Evolutionary conservation across 306 rosid genomes (phyloP).

Genomic region (Cucumis hystrix): DNA sequence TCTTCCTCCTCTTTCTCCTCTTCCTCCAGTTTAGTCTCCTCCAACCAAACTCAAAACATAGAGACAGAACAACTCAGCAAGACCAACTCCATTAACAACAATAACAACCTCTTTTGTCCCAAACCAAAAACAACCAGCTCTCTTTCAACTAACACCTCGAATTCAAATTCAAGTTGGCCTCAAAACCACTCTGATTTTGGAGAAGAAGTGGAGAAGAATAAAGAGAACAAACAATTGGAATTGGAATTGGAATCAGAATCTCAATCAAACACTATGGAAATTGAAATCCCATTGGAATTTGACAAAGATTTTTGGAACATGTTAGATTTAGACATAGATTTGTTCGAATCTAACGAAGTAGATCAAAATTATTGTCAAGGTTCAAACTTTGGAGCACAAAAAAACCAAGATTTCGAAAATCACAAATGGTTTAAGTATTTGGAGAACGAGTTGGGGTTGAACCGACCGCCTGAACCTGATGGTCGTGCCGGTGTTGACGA

Average conservation of each 20-base stretch:
- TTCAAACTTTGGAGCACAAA: conserved; percentile 13
- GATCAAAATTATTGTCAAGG: neutral
- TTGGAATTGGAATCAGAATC: conserved; percentile 10
- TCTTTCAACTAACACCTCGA: neutral
- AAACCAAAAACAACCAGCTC: conserved; percentile 14
- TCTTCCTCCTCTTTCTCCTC: conserved; percentile 58
- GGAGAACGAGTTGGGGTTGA: conserved; percentile 50
- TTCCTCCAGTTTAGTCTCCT: conserved; percentile 18
- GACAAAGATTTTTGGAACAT: conserved; percentile 62
- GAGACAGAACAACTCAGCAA: neutral
- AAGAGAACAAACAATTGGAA: neutral
- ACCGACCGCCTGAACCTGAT: neutral
- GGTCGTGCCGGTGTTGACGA: conserved; percentile 10
- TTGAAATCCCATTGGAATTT: conserved; percentile 26
- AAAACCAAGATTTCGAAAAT: conserved; percentile 14
- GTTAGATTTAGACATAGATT: conserved; percentile 24
- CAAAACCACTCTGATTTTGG: neutral
- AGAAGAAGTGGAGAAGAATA: neutral
- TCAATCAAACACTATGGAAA: neutral
- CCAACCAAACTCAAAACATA: conserved; percentile 19
- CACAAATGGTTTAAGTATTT: conserved; percentile 36
- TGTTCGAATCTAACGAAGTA: conserved; percentile 5
- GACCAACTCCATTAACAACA: neutral
- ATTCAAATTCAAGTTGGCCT: conserved; percentile 19
- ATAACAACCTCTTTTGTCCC: neutral